Conservation (phyloP, 2,329 filamentous ascomycete genomes). For the Xylariaceae sp. region DNA sequence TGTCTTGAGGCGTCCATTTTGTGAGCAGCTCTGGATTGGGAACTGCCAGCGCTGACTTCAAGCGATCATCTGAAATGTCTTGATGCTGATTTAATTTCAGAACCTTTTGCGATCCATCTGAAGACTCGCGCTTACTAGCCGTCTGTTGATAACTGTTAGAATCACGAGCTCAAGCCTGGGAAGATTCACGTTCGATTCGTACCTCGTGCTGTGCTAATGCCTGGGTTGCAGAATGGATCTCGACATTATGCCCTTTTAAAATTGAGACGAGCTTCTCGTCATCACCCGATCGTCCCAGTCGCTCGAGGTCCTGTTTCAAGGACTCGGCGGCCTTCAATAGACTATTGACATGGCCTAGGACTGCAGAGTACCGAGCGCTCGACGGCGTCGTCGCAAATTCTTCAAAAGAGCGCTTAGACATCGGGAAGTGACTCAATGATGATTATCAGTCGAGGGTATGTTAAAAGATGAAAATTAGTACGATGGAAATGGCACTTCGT, state of each 20-base stretch:
- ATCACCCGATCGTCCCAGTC: conserved; percentile 18
- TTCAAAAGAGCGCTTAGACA: conserved; percentile 37
- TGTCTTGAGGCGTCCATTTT: conserved; percentile 48
- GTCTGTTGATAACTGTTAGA: conserved; percentile 11
- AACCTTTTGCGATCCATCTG: conserved; percentile 22
- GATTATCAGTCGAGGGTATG: no score
- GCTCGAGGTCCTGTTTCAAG: conserved; percentile 31
- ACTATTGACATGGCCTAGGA: conserved; percentile 36
- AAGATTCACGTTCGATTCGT: neutral
- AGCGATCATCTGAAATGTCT: neutral
- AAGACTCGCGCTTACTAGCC: conserved; percentile 4
- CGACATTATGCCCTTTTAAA: conserved; percentile 24
- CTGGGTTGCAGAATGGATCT: conserved; percentile 22
- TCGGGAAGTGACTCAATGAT: conserved; percentile 17
- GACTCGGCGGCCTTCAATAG: conserved; percentile 37
- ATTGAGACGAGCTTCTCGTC: conserved; percentile 17
- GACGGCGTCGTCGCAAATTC: conserved; percentile 23
- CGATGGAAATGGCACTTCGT: neutral
- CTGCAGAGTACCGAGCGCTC: conserved; percentile 7
- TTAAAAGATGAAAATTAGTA: no score
- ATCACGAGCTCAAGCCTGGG: neutral
- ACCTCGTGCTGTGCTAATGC: conserved; percentile 24
- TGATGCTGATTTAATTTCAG: conserved; percentile 21
- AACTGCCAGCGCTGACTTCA: conserved; percentile 14
- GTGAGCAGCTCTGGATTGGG: conserved; percentile 33